These are phyloP conservation scores for Fusarium sp. DNA, from an alignment of 2,329 filamentous ascomycete genomes.

Conservation along the genomic window DNA sequence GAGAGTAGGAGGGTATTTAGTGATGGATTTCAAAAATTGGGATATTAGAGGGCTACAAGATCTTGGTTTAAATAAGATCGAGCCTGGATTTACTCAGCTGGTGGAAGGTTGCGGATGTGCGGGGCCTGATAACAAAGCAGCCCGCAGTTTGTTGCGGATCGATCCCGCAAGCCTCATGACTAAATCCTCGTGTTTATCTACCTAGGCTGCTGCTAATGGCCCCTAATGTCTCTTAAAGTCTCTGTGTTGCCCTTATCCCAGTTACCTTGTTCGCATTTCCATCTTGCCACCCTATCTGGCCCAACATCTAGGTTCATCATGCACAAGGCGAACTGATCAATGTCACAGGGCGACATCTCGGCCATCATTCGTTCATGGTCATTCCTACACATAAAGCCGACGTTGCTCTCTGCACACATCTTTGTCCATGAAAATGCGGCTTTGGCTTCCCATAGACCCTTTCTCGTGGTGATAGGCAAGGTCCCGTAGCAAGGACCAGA, in stretches of 20 bases:
- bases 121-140: conserved; percentile 4
- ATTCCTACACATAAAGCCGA: conserved; percentile 37
- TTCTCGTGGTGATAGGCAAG: conserved; percentile 42
- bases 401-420: conserved; percentile 30
- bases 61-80: not conserved
- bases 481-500: conserved; percentile 29
- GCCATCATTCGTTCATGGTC: conserved; percentile 10
- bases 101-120: conserved; percentile 3
- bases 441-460: conserved; percentile 48
- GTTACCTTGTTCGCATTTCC: not conserved
- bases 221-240: not conserved
- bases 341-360: conserved; percentile 3
- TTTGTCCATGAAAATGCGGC: conserved; percentile 41
- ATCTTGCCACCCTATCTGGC: conserved; percentile 20
- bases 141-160: not conserved
- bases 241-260: rapidly evolving
- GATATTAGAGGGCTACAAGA: not conserved
- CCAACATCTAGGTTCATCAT: conserved; percentile 35
- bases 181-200: rapidly evolving
- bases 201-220: rapidly evolving
- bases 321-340: conserved; percentile 22
- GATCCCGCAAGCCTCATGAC: no score
- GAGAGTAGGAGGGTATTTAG: rapidly evolving
- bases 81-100: not conserved
- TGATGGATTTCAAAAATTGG: rapidly evolving